A percentile compares a stretch with the other conserved stretches of the same genome.
phyloP scores from a whole-genome alignment of 2,329 filamentous ascomycete species.

The Nemania sp. region DNA sequence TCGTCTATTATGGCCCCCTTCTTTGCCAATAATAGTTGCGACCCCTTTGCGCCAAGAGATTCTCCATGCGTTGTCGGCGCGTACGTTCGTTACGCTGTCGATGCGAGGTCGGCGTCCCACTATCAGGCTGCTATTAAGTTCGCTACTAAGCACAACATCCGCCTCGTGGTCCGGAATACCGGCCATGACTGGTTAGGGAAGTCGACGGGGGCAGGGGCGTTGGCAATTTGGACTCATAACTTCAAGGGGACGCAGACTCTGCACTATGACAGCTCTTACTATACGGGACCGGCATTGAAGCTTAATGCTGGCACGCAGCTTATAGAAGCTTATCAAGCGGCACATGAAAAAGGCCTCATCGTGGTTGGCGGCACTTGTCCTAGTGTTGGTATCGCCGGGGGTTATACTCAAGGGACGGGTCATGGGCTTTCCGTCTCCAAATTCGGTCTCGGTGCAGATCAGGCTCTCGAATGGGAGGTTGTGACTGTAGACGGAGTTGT shows the following conservation, averaged over 20 bases:
- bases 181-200: slow-evolving; percentile 18
- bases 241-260: not conserved
- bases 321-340: not conserved
- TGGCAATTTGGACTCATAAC: not conserved
- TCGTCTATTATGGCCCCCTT: slow-evolving; percentile 22
- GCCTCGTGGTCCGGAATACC: slow-evolving; percentile 22
- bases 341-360: not conserved
- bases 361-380: not conserved
- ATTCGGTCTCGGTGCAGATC: not conserved
- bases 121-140: slow-evolving; percentile 5
- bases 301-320: not conserved
- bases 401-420: not conserved
- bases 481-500: not conserved
- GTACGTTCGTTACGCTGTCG: slow-evolving; percentile 12
- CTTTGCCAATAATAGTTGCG: slow-evolving; percentile 23
- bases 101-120: slow-evolving; percentile 1
- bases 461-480: not conserved
- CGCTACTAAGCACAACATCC: slow-evolving; percentile 10
- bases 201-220: not conserved
- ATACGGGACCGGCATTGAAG: not conserved
- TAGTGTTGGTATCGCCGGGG: not conserved
- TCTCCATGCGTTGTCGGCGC: slow-evolving; percentile 1
- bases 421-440: not conserved
- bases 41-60: slow-evolving; percentile 14
- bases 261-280: not conserved